phyloP scores from a whole-genome alignment of 371 early-diverging fungal species.

The Batkoa obscura region DNA sequence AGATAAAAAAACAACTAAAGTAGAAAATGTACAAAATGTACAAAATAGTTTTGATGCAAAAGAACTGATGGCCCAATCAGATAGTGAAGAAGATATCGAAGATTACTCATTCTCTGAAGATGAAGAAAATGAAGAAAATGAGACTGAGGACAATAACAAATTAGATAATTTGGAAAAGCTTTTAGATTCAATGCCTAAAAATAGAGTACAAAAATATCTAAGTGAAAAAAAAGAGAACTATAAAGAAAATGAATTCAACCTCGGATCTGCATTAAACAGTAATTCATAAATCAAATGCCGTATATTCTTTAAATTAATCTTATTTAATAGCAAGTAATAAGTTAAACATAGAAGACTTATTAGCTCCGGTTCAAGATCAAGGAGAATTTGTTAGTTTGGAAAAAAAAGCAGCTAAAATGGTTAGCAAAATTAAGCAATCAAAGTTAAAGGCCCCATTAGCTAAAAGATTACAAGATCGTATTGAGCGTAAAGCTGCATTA shows the following conservation, averaged over 20 bases:
- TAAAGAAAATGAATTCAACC: conserved; percentile 57
- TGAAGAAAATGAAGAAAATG: conserved; percentile 19
- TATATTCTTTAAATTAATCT: conserved; percentile 3
- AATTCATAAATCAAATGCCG: conserved; percentile 10
- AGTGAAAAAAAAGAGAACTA: conserved; percentile 49
- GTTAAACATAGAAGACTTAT: conserved; percentile 51
- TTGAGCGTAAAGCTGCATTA: conserved; percentile 73
- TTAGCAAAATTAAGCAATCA: conserved; percentile 16
- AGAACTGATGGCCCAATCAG: neutral
- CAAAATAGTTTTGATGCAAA: neutral
- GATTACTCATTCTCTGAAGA: conserved; percentile 9
- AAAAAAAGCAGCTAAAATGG: conserved; percentile 22
- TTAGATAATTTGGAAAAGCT: neutral
- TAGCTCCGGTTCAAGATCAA: conserved; percentile 39
- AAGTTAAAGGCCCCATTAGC: conserved; percentile 65
- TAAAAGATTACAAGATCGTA: conserved; percentile 55
- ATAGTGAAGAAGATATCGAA: neutral
- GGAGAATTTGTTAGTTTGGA: conserved; percentile 33
- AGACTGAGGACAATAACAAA: neutral
- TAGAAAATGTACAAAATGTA: conserved; percentile 13
- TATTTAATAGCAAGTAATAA: conserved; percentile 20
- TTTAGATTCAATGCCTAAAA: conserved; percentile 13
- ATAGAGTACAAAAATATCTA: conserved; percentile 18
- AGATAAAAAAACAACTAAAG: conserved; percentile 9
- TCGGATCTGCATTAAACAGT: conserved; percentile 20